Base-by-base conservation (phyloP, 768 basidiomycete genomes). In the Xerocomus brunneocitrinus region DNA sequence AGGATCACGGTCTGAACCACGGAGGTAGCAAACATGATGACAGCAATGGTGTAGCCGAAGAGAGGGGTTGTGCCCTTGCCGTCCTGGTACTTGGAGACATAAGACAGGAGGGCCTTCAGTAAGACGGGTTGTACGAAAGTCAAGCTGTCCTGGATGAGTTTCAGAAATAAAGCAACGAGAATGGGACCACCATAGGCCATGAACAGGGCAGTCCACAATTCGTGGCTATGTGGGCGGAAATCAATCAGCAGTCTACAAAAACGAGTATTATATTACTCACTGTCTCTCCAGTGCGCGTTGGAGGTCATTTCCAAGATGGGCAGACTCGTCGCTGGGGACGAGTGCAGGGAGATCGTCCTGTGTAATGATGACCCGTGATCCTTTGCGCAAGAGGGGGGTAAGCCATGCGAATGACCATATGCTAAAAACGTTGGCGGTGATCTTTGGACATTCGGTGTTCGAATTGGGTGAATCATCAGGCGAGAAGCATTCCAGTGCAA, bases 101-200 rank as follows among this genome's bases (percentile, higher is more conserved):
- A 98, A 8, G 80, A 72, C 47, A 98, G 75, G 6, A 98, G 74
- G 62, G 82, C 77, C 8, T 89, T 82, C 22, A 98, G 79, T 2
- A 98, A 76, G 64, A 94, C 88, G 0, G 95, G 95, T 65, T 98
- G 95, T 5, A 83, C 67, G 71, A 97, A 98, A 0, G 84, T 82
- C 19, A 98, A 73, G 27, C 74, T 71, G 64, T 98, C 95, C 66
- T 94, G 91, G 2, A 79, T 28, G 16, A 89, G 54, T 69, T 95
- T 97, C 44, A 95, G 74, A 22, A 64, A 47, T 0, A 75, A 78
- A 0, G 89, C 90, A 28, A 76, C 58, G 2, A 74, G 70, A 59
- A 87, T 95, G 0, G 90, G 88, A 0, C 80, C 75, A 0, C 95
- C 95, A 59, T 91, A 98, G 0, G 94, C 81, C 6, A 79, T 59